Evolutionary conservation across 2,329 filamentous ascomycete genomes (phyloP), one percentile per base, ranked within the genome.

Genomic region (Purpureocillium takamizusanense): DNA sequence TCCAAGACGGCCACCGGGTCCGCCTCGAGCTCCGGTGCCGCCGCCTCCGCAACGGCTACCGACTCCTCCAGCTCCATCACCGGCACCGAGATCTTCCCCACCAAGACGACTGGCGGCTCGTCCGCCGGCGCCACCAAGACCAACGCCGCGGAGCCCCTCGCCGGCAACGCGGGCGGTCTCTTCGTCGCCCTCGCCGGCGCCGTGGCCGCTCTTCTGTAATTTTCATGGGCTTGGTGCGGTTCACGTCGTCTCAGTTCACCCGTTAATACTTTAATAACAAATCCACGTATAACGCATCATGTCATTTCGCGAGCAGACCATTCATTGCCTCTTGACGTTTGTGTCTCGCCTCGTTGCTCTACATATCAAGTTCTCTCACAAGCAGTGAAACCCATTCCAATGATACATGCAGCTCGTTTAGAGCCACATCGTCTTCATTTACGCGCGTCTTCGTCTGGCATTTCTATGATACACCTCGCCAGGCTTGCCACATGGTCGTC

Each of bases 141-240:
- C 21, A 48, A 50, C 27, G 50, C 47, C 38, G 47, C 50, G 31
- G 49, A 42, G 16, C 33, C 36, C 35, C 49, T 59, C 31, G 52
- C 51, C 30, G 53, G 51, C 34, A 56, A 57, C 44, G 54, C 55
- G 15, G 59, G 59, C 14, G 49, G 56, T 27, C 41, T 62, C 13
- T 48, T 65, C 17, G 51, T 59, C 18, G 63, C 59, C 37, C 50
- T 64, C 30, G 62, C 58, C 25, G 64, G 58, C 40, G 55, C 53
- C 14, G 51, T 66, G 38, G 62, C 54, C 37, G 59, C 56, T 31
- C 48, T 65, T 21, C 47, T 66, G 38, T 66, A 58, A 31, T 5
- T 5, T 25, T 25, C 6, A 25, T 10, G 21, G 21, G 21, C 21
- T n/a, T n/a, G n/a, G n/a, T n/a, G 21, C 6, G 21, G 21, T 25